These are phyloP conservation scores for Hirsutella thompsonii DNA, from an alignment of 2,329 filamentous ascomycete species.

Conservation along the genomic window DNA sequence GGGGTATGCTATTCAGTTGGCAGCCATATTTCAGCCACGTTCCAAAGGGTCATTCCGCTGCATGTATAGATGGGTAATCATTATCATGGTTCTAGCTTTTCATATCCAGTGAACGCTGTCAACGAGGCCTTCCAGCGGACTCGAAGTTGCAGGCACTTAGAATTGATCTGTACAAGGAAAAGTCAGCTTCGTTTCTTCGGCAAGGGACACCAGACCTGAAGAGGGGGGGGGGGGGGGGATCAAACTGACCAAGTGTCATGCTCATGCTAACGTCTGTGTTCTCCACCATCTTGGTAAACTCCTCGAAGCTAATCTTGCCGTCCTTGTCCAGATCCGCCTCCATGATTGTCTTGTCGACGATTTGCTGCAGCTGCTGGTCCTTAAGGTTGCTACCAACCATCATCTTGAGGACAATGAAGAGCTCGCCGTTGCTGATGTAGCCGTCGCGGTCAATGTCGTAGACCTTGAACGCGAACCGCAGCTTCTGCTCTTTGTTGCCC, in stretches of 20 bases:
- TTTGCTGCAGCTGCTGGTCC: slow-evolving; percentile 97
- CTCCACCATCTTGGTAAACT: slow-evolving; percentile 98
- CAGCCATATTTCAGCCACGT: background rate
- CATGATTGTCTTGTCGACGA: slow-evolving; percentile 99
- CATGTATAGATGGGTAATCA: slow-evolving; percentile 6
- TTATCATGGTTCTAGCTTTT: slow-evolving; percentile 14
- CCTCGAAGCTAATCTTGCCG: slow-evolving; percentile 97
- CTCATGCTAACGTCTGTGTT: slow-evolving; percentile 72
- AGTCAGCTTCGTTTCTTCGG: background rate
- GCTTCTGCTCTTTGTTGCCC: slow-evolving; percentile 98
- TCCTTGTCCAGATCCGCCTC: slow-evolving; percentile 93
- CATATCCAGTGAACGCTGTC: slow-evolving; percentile 6
- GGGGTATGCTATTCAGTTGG: too few relatives aligned
- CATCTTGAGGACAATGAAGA: slow-evolving; percentile 99
- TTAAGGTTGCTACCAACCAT: slow-evolving; percentile 99
- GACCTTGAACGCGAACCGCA: slow-evolving; percentile 95
- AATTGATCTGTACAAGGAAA: slow-evolving; percentile 11
- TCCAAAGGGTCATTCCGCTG: background rate
- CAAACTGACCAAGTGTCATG: slow-evolving; percentile 52
- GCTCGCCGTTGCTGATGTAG: slow-evolving; percentile 96
- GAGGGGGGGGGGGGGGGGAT: background rate
- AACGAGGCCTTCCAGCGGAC: slow-evolving; percentile 8
- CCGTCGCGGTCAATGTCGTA: slow-evolving; percentile 99
- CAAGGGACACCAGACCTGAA: too few relatives aligned
- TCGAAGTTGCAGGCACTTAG: slow-evolving; percentile 2